A percentile compares a stretch with the other conserved stretches of the same genome.
These are phyloP conservation scores for Colletotrichum salicis DNA, from an alignment of 2,329 filamentous ascomycete species.

Conservation along the genomic window DNA sequence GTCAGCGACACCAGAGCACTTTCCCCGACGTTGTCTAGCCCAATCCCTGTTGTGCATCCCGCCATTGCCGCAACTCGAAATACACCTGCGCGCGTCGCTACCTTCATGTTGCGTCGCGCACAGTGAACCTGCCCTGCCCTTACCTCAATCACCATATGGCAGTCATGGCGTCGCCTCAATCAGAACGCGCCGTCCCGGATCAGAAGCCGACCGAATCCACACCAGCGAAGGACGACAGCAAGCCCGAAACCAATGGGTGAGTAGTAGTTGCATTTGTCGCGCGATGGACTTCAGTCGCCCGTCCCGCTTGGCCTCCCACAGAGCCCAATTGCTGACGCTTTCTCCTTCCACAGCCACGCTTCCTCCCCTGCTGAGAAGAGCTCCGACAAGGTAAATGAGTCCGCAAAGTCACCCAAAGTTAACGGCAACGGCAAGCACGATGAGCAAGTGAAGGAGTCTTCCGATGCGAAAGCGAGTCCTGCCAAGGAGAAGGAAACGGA, in stretches of 20 bases:
- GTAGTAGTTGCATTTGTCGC: slow-evolving; percentile 36
- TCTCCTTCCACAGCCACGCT: slow-evolving; percentile 40
- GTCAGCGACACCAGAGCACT: background rate
- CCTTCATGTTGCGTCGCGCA: slow-evolving; percentile 51
- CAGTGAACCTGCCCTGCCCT: slow-evolving; percentile 41
- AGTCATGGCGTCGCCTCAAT: slow-evolving; percentile 63
- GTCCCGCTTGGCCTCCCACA: slow-evolving; percentile 22
- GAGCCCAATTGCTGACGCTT: background rate
- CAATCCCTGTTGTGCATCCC: background rate
- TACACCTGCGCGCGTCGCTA: slow-evolving; percentile 15
- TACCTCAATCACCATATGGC: slow-evolving; percentile 54
- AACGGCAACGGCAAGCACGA: slow-evolving; percentile 42
- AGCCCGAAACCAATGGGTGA: slow-evolving; percentile 52
- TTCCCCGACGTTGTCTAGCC: too few relatives aligned
- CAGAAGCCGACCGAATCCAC: slow-evolving; percentile 55
- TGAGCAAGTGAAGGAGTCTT: slow-evolving; percentile 9
- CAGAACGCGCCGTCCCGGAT: slow-evolving; percentile 54
- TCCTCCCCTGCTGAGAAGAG: slow-evolving; percentile 39
- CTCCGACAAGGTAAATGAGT: slow-evolving; percentile 34
- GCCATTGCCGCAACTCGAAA: background rate
- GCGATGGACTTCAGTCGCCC: slow-evolving; percentile 18
- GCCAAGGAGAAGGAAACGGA: slow-evolving; percentile 10
- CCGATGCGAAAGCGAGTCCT: slow-evolving; percentile 29
- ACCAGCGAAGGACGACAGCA: slow-evolving; percentile 45
- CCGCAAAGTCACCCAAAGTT: slow-evolving; percentile 38